Conservation (phyloP, 2,329 filamentous ascomycete species). For the Penicillium hordei region DNA sequence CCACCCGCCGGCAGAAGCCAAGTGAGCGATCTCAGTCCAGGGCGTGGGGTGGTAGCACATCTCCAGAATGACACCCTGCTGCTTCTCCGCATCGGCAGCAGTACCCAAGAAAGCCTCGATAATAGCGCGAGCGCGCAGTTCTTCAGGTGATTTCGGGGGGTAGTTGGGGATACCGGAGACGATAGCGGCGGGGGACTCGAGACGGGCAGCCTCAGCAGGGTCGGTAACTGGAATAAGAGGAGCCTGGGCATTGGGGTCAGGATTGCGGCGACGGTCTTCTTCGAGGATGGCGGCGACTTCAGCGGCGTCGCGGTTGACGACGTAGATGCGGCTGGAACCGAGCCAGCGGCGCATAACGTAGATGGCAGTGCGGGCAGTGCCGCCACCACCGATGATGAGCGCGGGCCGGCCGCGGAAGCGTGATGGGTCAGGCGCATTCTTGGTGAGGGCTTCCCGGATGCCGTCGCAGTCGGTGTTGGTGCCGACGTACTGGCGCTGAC, state of each 20-base stretch:
- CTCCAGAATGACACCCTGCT: conserved; percentile 70
- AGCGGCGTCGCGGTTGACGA: conserved; percentile 69
- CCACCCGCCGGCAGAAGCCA: conserved; percentile 66
- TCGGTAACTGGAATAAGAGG: conserved; percentile 61
- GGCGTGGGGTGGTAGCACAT: conserved; percentile 81
- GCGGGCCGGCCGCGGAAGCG: conserved; percentile 57
- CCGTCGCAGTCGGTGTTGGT: conserved; percentile 82
- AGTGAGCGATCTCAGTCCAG: conserved; percentile 63
- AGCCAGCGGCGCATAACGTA: conserved; percentile 73
- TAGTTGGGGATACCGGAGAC: conserved; percentile 76
- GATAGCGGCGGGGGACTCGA: conserved; percentile 64
- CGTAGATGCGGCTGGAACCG: conserved; percentile 66
- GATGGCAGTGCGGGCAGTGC: conserved; percentile 73
- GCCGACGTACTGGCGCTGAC: conserved; percentile 60
- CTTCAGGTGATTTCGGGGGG: conserved; percentile 63
- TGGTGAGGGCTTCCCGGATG: conserved; percentile 69
- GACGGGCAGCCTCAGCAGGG: conserved; percentile 57
- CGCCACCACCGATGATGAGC: conserved; percentile 74
- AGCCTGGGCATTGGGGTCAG: conserved; percentile 36
- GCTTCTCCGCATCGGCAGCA: conserved; percentile 26
- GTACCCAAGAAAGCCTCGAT: conserved; percentile 40
- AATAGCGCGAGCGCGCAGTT: conserved; percentile 60
- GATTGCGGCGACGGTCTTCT: conserved; percentile 61
- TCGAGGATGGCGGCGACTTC: conserved; percentile 68
- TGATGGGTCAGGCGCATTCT: conserved; percentile 44